phyloP scores from a whole-genome alignment of 148 eudicot species.

The Chenopodium album region DNA sequence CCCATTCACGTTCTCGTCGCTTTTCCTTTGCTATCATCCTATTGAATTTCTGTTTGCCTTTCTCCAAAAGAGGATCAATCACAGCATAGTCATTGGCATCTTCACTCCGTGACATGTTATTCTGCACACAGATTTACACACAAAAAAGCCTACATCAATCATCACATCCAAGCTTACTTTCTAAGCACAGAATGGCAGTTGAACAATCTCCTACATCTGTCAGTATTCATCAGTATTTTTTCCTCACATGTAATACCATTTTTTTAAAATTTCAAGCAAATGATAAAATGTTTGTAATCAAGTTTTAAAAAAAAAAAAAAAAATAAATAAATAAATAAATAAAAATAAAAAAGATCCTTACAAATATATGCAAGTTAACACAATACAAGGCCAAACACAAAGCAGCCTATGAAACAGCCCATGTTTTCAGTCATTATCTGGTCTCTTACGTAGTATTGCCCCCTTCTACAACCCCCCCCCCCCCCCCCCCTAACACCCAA shows the following conservation, averaged over 20 bases:
- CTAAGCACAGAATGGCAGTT: neutral
- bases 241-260: neutral
- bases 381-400: no score
- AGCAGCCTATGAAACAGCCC: no score
- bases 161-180: neutral
- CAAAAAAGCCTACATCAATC: neutral
- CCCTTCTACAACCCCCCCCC: no score
- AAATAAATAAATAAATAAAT: no score
- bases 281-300: neutral
- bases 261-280: neutral
- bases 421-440: no score
- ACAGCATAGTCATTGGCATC: constrained; percentile 81
- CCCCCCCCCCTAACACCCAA: no score
- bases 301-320: neutral
- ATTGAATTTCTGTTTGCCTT: constrained; percentile 94
- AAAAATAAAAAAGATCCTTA: neutral
- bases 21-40: constrained; percentile 84
- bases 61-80: constrained; percentile 81
- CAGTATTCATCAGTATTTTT: neutral
- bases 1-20: constrained; percentile 90
- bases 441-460: no score
- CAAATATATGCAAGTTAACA: neutral
- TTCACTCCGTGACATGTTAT: constrained; percentile 68
- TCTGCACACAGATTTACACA: constrained; percentile 41
- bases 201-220: neutral